Evolutionary conservation across 1,284 basidiomycete genomes (phyloP), one percentile per base, ranked within the genome.

Genomic region (Lentinula novae-zelandiae): DNA sequence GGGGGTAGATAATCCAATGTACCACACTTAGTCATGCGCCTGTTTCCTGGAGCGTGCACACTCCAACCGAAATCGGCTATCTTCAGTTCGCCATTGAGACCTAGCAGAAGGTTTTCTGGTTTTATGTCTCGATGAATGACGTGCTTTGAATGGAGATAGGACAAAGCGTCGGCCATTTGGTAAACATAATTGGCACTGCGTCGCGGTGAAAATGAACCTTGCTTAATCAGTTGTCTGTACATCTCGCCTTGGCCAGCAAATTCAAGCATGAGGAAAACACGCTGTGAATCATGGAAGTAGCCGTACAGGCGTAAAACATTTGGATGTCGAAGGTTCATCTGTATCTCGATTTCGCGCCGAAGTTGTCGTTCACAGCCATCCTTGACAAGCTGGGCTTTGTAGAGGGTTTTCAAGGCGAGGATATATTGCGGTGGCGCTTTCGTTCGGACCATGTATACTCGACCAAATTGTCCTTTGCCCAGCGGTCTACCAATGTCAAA

Each of bases 41-140:
- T 78, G 72, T 95, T 93, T 0, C 93, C 88, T 0, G 97, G 97
- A 0, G 97, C 97, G 72, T 99, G 97, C 2, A 99, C 96, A 70
- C 92, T 95, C 96, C 97, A 99, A 6, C 97, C 97, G 75, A 99
- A 99, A 75, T 99, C 97, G 6, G 88, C 97, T 65, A 99, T 98
- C 82, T 99, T 99, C 66, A 99, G 81, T 72, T 99, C 96, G 50
- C 96, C 97, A 66, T 95, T 93, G 69, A 99, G 87, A 13, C 96
- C 97, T 8, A 99, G 79, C 7, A 99, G 82, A 54, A 99, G 76
- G 72, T 99, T 99, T 76, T 98, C 97, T 0, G 97, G 97, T 75
- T 99, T 99, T 80, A 99, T 99, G 70, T 99, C 97, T 27, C 97
- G 88, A 72, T 99, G 97, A 62, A 99, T 99, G 66, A 99, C 94